Base-by-base conservation (phyloP, 176 grass and related monocot genomes). In the Oryza officinalis region DNA sequence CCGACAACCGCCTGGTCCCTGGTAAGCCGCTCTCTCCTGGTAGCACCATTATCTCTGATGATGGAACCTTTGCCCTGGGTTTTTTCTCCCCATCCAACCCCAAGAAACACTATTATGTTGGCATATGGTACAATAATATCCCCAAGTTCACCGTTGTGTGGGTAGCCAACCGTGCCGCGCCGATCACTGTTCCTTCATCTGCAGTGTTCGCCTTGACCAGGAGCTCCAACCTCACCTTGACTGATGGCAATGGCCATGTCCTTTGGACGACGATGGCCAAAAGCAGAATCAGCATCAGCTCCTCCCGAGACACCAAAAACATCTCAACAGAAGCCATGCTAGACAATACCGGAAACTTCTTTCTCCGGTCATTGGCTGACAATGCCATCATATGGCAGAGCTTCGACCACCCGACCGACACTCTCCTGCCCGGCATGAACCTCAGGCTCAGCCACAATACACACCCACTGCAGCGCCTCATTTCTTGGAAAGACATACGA, bases 81-180 rank as follows among this genome's bases (percentile, higher is more conserved):
- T 93, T 93, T 65, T 88, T 90, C 91, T 88, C 82, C 10, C 85
- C 70, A 4, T 88, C 82, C 6, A 80, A 80, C 49, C 79, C 88
- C 32, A 30, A 72, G 15, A 86, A 50, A 2, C 37, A 75, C 67
- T 44, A 85, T 23, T 93, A 93, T 43, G 26, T 88, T 4, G 82
- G 74, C 23, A 71, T 90, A 79, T 88, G 92, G 88, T 93, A 93
- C 70, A 83, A 80, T 17, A 47, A 30, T 32, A 90, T 90, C 30
- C 79, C 79, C 13, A 33, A 49, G 54, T 18, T 8, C 65, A 80
- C 79, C 1, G 31, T 86, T 2, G 71, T 90, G 45, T 94, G 88
- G 92, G 45, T 94, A 1, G 83, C 88, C 23, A 94, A 94, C 71
- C 88, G 88, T 45, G 88, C 63, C 1, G 14, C 18, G 4, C 79